Conservation (phyloP, 257 asterid species). For the Euphrasia confusa region DNA sequence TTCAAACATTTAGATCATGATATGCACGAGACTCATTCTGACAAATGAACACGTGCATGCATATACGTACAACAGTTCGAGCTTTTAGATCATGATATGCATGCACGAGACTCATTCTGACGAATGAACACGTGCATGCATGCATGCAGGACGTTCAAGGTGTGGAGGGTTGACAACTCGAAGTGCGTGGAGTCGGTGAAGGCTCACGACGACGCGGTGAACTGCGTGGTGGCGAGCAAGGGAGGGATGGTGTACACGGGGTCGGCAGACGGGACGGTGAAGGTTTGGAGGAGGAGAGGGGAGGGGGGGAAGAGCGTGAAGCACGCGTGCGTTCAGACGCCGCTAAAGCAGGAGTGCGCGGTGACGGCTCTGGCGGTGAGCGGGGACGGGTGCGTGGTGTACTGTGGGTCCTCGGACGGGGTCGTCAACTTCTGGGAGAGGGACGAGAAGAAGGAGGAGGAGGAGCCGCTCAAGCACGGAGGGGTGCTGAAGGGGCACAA, state of each 20-base stretch:
- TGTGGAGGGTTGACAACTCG: slow-evolving; percentile 3
- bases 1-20: no score
- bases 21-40: no score
- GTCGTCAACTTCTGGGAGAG: slow-evolving; percentile 1
- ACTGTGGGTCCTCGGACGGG: slow-evolving; percentile 7
- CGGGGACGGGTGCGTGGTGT: not conserved
- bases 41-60: no score
- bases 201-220: slow-evolving; percentile 13
- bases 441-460: not conserved
- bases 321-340: not conserved
- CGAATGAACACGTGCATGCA: no score
- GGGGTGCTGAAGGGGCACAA: slow-evolving; percentile 11
- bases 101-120: no score
- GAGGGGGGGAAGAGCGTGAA: not conserved
- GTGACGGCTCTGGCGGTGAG: slow-evolving; percentile 8
- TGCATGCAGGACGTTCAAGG: not conserved
- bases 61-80: no score
- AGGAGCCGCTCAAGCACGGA: not conserved
- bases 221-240: not conserved
- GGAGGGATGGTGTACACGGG: slow-evolving; percentile 3
- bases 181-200: slow-evolving; percentile 1
- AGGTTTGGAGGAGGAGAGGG: slow-evolving; percentile 6
- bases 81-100: no score
- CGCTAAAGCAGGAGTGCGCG: slow-evolving; percentile 1
- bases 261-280: slow-evolving; percentile 4